Evolutionary conservation across 176 grass and related monocot species (phyloP), one percentile per base, ranked within the genome.

Genomic region (Triticum monococcum): DNA sequence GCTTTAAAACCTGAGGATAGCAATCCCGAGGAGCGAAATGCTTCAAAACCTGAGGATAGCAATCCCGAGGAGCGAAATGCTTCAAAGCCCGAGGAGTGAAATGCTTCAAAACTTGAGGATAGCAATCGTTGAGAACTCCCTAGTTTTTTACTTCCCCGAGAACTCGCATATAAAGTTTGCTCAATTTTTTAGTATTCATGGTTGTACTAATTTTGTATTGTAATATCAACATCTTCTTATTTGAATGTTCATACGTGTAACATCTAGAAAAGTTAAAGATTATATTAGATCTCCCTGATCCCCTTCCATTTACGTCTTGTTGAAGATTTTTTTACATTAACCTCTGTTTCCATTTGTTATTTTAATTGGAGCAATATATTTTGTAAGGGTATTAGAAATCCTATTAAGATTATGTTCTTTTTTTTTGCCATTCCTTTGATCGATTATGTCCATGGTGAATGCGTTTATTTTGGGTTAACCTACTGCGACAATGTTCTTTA

Each of bases 171-270:
- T 78, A 70, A 41, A 83, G 46, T 65, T 60, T 71, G 65, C 24
- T 79, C 25, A 57, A 54, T 62, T 61, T 43, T 79, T 41, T 69
- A 79, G 35, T 52, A 83, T 87, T 61, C 40, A 9, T 79, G 81
- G 81, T 72, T 69, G 81, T 77, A 81, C 37, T 57, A 85, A 78
- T 56, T 85, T 62, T 78, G 78, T 88, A 59, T 59, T 14, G 54
- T 38, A 71, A 91, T 85, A 85, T 56, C 71, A 86, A 14, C 63
- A 14, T 20, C 41, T 83, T 84, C 2, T 63, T 50, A 52, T 62
- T 48, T 70, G 38, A 25, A 69, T 81, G n/a, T 75, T 75, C 50
- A 70, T 52, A 79, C 63, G 38, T 84, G 18, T 71, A 56, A 65
- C 25, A 64, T 71, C 63, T 76, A 81, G 52, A 65, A 32, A 77